phyloP scores from a whole-genome alignment of 2,329 filamentous ascomycete genomes.

The Grosmannia clavigera region DNA sequence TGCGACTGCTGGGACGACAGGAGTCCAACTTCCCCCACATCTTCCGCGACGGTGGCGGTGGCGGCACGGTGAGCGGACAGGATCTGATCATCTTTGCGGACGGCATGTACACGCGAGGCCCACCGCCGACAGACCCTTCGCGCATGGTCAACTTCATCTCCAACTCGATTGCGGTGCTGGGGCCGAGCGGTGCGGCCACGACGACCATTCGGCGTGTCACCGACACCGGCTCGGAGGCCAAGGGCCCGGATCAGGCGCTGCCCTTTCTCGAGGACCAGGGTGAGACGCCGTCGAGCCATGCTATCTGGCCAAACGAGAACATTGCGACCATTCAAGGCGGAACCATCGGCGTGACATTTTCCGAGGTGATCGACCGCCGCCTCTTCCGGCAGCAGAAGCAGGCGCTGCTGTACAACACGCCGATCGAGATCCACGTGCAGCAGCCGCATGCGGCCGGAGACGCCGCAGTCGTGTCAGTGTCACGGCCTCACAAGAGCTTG shows the following conservation, averaged over 20 bases:
- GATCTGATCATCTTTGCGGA: constrained; percentile 12
- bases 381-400: constrained; percentile 4
- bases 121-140: constrained; percentile 6
- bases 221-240: not conserved
- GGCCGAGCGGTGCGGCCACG: not conserved
- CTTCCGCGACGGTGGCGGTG: constrained; percentile 13
- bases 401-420: constrained; percentile 10
- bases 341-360: constrained; percentile 4
- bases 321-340: constrained; percentile 4
- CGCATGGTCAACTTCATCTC: constrained; percentile 10
- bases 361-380: constrained; percentile 11
- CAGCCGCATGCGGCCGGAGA: not conserved
- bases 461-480: not conserved
- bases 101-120: constrained; percentile 9
- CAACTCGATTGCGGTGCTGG: constrained; percentile 10
- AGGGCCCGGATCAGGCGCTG: constrained; percentile 2
- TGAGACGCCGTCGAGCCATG: constrained; percentile 1
- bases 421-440: constrained; percentile 7
- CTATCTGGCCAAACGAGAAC: constrained; percentile 12
- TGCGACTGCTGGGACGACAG: constrained; percentile 7
- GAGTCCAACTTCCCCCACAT: constrained; percentile 11
- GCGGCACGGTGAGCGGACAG: constrained; percentile 10
- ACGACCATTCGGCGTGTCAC: not conserved
- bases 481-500: constrained; percentile 4
- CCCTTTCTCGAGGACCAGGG: constrained; percentile 6